A percentile compares a stretch with the other conserved stretches of the same genome.
phyloP scores from a whole-genome alignment of 805 yeast genomes.

The Priceomyces carsonii region DNA sequence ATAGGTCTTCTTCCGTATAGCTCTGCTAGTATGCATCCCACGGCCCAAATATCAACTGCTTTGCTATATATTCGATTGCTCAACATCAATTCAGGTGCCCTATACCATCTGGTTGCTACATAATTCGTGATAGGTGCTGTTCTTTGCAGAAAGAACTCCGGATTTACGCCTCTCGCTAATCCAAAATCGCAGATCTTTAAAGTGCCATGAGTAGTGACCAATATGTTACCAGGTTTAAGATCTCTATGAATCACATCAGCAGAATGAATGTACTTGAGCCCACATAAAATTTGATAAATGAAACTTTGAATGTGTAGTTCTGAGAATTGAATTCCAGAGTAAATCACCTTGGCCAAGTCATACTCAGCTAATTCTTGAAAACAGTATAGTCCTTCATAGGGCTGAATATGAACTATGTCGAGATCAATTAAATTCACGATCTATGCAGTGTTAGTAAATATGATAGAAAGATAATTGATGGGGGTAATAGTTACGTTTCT shows the following conservation, averaged over 20 bases:
- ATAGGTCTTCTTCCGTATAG: slow-evolving; percentile 77
- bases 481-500: slow-evolving; percentile 49
- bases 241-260: slow-evolving; percentile 94
- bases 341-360: slow-evolving; percentile 80
- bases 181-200: slow-evolving; percentile 94
- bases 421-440: slow-evolving; percentile 73
- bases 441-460: slow-evolving; percentile 26
- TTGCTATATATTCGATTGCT: slow-evolving; percentile 61
- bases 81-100: slow-evolving; percentile 88
- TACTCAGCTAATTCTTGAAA: slow-evolving; percentile 83
- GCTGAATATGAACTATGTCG: slow-evolving; percentile 63
- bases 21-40: slow-evolving; percentile 89
- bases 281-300: slow-evolving; percentile 80
- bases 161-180: slow-evolving; percentile 73
- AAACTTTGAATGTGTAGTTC: slow-evolving; percentile 79
- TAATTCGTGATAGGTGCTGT: slow-evolving; percentile 66
- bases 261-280: slow-evolving; percentile 83
- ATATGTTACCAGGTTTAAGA: slow-evolving; percentile 86
- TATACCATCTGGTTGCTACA: slow-evolving; percentile 93
- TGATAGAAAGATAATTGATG: neutral
- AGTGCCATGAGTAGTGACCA: slow-evolving; percentile 71
- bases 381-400: slow-evolving; percentile 86
- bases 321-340: slow-evolving; percentile 73
- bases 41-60: slow-evolving; percentile 87
- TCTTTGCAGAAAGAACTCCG: slow-evolving; percentile 27